Percentiles rank a stretch among this genome's conserved stretches.
phyloP scores from a whole-genome alignment of 192 early-diverging fungal genomes.

The Glomus cerebriforme region DNA sequence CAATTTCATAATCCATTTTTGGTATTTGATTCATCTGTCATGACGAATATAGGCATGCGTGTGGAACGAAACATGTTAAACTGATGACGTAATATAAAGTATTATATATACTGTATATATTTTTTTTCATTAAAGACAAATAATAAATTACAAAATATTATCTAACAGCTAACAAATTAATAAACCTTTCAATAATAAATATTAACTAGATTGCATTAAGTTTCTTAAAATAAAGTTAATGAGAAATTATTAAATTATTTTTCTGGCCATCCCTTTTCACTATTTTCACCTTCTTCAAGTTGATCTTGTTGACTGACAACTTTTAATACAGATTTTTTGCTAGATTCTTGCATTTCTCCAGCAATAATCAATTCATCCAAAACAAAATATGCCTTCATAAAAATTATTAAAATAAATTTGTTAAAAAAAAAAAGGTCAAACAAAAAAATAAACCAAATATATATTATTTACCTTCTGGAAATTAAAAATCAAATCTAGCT shows the following conservation, averaged over 20 bases:
- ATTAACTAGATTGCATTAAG: too few relatives aligned
- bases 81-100: too few relatives aligned
- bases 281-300: slow-evolving; percentile 73
- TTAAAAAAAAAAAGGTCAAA: neutral
- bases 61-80: too few relatives aligned
- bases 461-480: slow-evolving; percentile 72
- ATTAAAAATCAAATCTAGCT: slow-evolving; percentile 98
- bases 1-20: too few relatives aligned
- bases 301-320: slow-evolving; percentile 76
- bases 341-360: slow-evolving; percentile 93
- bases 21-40: too few relatives aligned
- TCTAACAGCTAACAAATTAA: too few relatives aligned
- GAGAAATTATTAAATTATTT: slow-evolving; percentile 5
- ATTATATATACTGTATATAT: too few relatives aligned
- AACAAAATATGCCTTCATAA: slow-evolving; percentile 73
- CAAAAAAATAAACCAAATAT: neutral
- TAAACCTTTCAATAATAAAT: too few relatives aligned
- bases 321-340: slow-evolving; percentile 77
- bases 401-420: neutral
- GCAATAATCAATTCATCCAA: slow-evolving; percentile 88
- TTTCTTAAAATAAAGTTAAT: neutral
- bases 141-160: too few relatives aligned
- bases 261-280: slow-evolving; percentile 55
- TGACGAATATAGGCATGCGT: too few relatives aligned
- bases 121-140: too few relatives aligned